A percentile compares a stretch with the other conserved stretches of the same genome.
Conservation (phyloP, 352 stramenopile species). For the Pythium folliculosum region DNA sequence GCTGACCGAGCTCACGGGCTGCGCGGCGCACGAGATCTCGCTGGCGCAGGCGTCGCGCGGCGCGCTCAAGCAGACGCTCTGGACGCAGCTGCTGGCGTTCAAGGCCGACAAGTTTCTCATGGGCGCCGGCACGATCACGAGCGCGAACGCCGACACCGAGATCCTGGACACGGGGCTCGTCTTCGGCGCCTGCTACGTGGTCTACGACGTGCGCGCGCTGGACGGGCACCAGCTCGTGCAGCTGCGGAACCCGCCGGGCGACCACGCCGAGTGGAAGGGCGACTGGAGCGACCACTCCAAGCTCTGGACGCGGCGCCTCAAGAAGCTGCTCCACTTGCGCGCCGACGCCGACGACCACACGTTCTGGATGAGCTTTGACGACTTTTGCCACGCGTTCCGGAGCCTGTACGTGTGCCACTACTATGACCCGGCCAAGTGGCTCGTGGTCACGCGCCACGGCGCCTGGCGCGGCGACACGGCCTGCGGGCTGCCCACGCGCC, state of each 20-base stretch:
- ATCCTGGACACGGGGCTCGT: conserved; percentile 90
- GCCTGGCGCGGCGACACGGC: conserved; percentile 74
- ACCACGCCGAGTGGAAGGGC: conserved; percentile 91
- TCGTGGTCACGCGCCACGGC: conserved; percentile 41
- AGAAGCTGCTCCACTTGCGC: conserved; percentile 67
- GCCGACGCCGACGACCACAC: conserved; percentile 86
- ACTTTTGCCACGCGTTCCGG: conserved; percentile 91
- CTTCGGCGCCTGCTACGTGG: conserved; percentile 90
- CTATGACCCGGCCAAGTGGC: conserved; percentile 90
- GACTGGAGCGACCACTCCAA: conserved; percentile 92
- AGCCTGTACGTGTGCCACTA: conserved; percentile 92
- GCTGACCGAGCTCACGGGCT: conserved; percentile 86
- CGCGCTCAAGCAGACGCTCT: conserved; percentile 87
- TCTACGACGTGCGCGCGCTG: conserved; percentile 89
- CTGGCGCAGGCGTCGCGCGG: conserved; percentile 80
- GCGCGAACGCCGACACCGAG: conserved; percentile 84
- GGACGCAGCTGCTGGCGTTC: conserved; percentile 88
- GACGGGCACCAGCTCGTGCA: conserved; percentile 86
- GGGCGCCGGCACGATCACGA: conserved; percentile 85
- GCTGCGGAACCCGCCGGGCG: conserved; percentile 91
- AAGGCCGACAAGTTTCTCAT: conserved; percentile 90
- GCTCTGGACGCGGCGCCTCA: conserved; percentile 90
- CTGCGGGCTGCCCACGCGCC: conserved; percentile 78
- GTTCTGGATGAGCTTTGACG: conserved; percentile 96
- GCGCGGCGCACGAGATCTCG: conserved; percentile 88